phyloP scores from a whole-genome alignment of 305 asterid genomes.

The Fraxinus sp. region DNA sequence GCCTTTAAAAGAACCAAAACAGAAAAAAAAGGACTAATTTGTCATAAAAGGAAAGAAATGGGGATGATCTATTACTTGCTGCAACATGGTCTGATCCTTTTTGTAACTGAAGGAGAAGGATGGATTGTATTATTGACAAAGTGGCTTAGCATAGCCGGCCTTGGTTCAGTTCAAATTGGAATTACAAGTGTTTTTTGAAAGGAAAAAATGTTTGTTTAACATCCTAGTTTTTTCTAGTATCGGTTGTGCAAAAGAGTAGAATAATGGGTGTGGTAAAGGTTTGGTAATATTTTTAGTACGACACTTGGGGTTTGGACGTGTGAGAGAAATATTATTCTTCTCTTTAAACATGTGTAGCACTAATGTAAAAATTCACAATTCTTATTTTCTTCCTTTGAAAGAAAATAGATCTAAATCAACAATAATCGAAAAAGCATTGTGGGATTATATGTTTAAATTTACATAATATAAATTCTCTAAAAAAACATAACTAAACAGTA shows the following conservation, averaged over 20 bases:
- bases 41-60: not conserved
- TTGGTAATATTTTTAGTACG: not conserved
- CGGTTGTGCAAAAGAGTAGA: not conserved
- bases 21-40: not conserved
- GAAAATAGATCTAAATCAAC: not conserved
- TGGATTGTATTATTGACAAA: not conserved
- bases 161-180: not conserved
- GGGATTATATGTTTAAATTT: not conserved
- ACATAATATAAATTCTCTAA: not conserved
- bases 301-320: not conserved
- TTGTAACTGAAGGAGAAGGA: not conserved
- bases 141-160: not conserved
- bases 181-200: not conserved
- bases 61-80: not conserved
- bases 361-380: not conserved
- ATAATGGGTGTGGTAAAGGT: not conserved
- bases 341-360: not conserved
- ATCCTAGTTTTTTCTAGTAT: not conserved
- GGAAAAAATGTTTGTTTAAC: not conserved
- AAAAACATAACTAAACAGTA: not conserved
- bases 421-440: not conserved
- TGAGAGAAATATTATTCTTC: not conserved
- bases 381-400: not conserved
- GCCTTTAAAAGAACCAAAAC: not conserved
- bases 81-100: not conserved